phyloP scores from a whole-genome alignment of 2,329 filamentous ascomycete genomes.

The Epicoccum sorghinum region DNA sequence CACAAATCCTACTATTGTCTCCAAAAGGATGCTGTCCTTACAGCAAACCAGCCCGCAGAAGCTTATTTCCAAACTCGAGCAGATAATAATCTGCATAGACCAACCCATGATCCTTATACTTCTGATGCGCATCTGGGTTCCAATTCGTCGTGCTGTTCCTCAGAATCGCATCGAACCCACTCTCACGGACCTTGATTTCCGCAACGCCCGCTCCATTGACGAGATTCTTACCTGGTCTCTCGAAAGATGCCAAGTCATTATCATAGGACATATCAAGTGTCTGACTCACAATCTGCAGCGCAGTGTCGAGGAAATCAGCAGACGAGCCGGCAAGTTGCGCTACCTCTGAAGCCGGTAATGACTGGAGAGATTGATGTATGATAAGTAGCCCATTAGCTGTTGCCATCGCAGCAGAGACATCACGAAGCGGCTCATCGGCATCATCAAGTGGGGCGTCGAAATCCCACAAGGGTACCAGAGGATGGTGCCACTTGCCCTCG shows the following conservation, averaged over 20 bases:
- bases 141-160: conserved; percentile 56
- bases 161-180: conserved; percentile 54
- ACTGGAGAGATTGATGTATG: conserved; percentile 45
- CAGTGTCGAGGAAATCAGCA: conserved; percentile 25
- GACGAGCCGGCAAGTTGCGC: not conserved
- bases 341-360: conserved; percentile 10
- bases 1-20: not conserved
- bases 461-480: conserved; percentile 56
- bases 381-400: conserved; percentile 52
- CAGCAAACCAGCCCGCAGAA: conserved; percentile 47
- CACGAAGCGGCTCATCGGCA: conserved; percentile 36
- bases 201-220: conserved; percentile 21
- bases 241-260: conserved; percentile 32
- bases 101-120: conserved; percentile 55
- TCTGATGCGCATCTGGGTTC: conserved; percentile 53
- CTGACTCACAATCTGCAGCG: conserved; percentile 31
- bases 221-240: conserved; percentile 8
- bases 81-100: conserved; percentile 60
- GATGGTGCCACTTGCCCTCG: conserved; percentile 34
- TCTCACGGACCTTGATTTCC: conserved; percentile 31
- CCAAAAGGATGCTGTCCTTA: conserved; percentile 5
- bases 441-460: conserved; percentile 57
- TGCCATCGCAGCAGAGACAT: conserved; percentile 50
- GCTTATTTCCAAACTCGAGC: conserved; percentile 54
- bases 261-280: conserved; percentile 43